A percentile compares a stretch with the other conserved stretches of the same genome.
Evolutionary conservation across 345 rosid genomes (phyloP).

Genomic region (Bruguiera sexangula): DNA sequence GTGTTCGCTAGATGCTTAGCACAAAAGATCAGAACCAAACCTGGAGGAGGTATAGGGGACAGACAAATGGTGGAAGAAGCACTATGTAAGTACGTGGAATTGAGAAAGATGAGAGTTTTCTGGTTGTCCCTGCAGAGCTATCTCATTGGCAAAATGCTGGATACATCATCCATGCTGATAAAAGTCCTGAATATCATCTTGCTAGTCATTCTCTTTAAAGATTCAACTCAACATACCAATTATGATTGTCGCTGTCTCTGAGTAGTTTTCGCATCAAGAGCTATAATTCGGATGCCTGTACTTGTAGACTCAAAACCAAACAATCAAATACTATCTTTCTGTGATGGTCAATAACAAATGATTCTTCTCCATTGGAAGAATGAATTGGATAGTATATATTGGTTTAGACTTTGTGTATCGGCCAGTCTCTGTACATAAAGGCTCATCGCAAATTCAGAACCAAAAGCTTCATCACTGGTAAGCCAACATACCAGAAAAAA

Average conservation of each 20-base stretch:
- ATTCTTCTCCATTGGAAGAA: no score
- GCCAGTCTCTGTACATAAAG: no score
- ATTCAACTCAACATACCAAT: slow-evolving; percentile 26
- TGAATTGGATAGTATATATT: no score
- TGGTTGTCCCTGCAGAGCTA: slow-evolving; percentile 42
- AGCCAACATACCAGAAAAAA: no score
- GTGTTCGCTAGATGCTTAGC: slow-evolving; percentile 24
- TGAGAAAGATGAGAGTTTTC: slow-evolving; percentile 17
- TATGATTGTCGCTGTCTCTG: slow-evolving; percentile 37
- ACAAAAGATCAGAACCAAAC: background rate
- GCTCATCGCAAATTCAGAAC: no score
- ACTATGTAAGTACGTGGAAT: slow-evolving; percentile 11
- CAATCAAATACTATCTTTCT: no score
- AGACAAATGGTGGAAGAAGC: background rate
- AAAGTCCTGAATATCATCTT: slow-evolving; percentile 19
- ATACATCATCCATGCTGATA: slow-evolving; percentile 17
- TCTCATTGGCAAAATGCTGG: slow-evolving; percentile 30
- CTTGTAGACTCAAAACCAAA: no score
- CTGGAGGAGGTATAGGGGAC: background rate
- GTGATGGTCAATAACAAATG: no score
- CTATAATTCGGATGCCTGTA: no score
- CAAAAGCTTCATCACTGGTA: no score
- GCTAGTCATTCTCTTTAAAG: slow-evolving; percentile 29
- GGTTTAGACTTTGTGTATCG: no score
- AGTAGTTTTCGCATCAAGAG: background rate